Base-by-base conservation (phyloP, 352 stramenopile species). In the Peronosclerospora sorghi region DNA sequence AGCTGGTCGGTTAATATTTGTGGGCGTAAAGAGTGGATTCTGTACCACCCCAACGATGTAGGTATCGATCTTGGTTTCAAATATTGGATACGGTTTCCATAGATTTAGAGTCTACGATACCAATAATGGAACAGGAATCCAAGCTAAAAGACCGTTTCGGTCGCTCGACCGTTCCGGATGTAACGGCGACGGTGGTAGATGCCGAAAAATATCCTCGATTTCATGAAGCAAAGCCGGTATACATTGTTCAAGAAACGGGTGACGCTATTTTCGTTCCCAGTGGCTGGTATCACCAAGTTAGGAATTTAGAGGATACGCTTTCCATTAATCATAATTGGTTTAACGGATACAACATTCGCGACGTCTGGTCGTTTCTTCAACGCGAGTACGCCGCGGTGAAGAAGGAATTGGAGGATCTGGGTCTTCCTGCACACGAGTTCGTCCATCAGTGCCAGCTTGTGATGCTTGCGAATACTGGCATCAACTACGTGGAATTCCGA, bases 271-370 rank as follows among this genome's bases (percentile, higher is more conserved):
- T 98, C 64, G 94, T 99, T n/a, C 95, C 95, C 0, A 94, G 78
- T 18, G 87, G 80, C 8, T 98, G 94, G 91, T 95, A 96, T 47
- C 95, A 99, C 50, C 68, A 96, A 49, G 95, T 98, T 6, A 65
- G 71, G 18, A 98, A 98, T 56, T 30, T 96, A 9, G 66, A 87
- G 24, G 72, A 94, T 56, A 97, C 90, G 13, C 79, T 98, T 35
- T 97, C 88, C 1, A 95, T 98, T 57, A 98, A 98, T 73, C 91
- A 97, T 59, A 98, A 98, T 63, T 98, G 94, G 94, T 95, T 98
- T 50, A 98, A 95, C 40, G 79, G 72, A 29, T 91, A 77, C 55
- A 89, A 77, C 29, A 36, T 89, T 13, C 32, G 21, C 9, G 48
- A 73, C 17, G 43, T 92, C 13, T 90, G 77, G 80, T 3, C 14